phyloP scores from a whole-genome alignment of 495 filamentous ascomycete genomes.

The Aeminium ludgeri region DNA sequence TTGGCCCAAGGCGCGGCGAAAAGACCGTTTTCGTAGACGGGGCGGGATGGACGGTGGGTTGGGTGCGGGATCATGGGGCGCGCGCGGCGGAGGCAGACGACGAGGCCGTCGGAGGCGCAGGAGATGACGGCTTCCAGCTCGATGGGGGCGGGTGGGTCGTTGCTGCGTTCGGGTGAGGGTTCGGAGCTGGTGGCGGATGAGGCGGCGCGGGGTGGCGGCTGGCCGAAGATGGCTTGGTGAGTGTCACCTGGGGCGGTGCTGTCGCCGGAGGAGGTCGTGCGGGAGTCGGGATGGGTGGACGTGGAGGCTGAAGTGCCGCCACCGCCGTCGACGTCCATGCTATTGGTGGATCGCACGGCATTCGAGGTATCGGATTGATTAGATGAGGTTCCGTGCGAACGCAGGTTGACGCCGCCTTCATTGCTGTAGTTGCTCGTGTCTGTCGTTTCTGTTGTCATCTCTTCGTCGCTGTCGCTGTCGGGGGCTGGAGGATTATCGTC shows the following conservation, averaged over 20 bases:
- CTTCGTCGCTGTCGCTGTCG: conserved; percentile 23
- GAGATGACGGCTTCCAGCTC: conserved; percentile 81
- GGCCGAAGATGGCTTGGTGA: conserved; percentile 27
- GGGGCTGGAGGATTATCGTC: conserved; percentile 26
- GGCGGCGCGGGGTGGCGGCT: conserved; percentile 14
- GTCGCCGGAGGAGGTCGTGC: conserved; percentile 18
- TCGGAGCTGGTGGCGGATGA: conserved; percentile 28
- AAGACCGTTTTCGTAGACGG: conserved; percentile 44
- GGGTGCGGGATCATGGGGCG: conserved; percentile 48
- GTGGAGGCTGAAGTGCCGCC: conserved; percentile 4
- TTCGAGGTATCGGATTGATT: not conserved
- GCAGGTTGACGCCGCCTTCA: conserved; percentile 26
- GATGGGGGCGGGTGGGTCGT: conserved; percentile 19
- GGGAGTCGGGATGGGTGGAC: too few relatives aligned
- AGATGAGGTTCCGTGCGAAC: conserved; percentile 1
- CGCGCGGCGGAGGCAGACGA: conserved; percentile 65
- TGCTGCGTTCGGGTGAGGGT: conserved; percentile 4
- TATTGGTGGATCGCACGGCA: not conserved
- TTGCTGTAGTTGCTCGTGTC: conserved; percentile 14
- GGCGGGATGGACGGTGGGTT: conserved; percentile 27
- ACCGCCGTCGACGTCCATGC: conserved; percentile 13
- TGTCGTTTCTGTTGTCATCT: conserved; percentile 24
- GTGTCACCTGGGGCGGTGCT: conserved; percentile 18
- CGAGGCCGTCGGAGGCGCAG: conserved; percentile 76
- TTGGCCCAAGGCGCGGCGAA: conserved; percentile 65